These are phyloP conservation scores for Haplosporangium gracile DNA, from an alignment of 192 early-diverging fungal species.

Conservation along the genomic window DNA sequence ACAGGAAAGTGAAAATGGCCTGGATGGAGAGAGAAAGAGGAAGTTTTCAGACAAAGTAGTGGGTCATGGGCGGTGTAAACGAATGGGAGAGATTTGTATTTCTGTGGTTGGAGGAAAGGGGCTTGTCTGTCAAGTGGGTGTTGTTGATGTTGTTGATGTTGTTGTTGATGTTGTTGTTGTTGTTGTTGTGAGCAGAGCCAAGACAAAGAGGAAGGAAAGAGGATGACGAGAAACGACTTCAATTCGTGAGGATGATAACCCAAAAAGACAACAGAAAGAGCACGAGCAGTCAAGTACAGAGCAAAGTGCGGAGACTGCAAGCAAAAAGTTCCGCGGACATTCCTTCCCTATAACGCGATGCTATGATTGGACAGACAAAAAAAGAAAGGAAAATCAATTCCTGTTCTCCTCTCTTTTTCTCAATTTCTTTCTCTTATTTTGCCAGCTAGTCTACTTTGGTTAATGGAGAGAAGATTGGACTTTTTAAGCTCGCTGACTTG, in stretches of 20 bases:
- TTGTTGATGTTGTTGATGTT: not conserved
- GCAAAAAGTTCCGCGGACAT: conserved; percentile 1
- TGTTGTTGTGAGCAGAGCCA: not conserved
- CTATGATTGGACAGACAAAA: not conserved
- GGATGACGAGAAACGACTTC: not conserved
- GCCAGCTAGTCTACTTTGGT: not conserved
- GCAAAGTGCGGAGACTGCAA: not conserved
- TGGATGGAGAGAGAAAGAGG: not conserved
- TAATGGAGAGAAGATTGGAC: not conserved
- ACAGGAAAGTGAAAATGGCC: not conserved
- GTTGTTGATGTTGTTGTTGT: not conserved
- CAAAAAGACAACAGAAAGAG: not conserved
- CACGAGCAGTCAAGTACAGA: not conserved
- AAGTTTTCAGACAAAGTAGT: not conserved
- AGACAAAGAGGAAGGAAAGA: not conserved
- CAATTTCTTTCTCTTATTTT: not conserved
- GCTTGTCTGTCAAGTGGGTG: not conserved
- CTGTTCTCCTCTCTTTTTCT: not conserved
- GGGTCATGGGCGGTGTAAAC: not conserved
- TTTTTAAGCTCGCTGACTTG: not conserved
- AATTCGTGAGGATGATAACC: not conserved
- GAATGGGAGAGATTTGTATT: not conserved
- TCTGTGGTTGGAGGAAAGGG: not conserved
- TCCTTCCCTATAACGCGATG: not conserved
- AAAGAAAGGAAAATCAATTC: not conserved